Conservation (phyloP, 768 basidiomycete genomes). For the Amanita rubescens region DNA sequence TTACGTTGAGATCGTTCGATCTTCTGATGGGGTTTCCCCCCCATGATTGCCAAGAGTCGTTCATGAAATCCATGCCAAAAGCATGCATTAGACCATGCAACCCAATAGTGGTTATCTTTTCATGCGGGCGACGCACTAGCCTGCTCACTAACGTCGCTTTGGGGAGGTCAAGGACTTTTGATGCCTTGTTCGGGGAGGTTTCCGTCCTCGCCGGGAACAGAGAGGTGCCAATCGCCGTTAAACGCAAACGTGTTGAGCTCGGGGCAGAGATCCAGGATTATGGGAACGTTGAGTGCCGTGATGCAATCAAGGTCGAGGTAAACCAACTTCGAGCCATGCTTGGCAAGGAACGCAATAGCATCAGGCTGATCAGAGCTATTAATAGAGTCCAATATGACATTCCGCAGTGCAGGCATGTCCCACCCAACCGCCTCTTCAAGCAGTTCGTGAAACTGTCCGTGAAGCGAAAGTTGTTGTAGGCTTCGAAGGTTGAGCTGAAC, state of each 20-base stretch:
- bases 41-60: conserved; percentile 29
- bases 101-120: conserved; percentile 52
- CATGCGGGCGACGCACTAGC: conserved; percentile 47
- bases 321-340: conserved; percentile 49
- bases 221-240: conserved; percentile 67
- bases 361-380: conserved; percentile 49
- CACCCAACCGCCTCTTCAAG: conserved; percentile 64
- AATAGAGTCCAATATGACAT: conserved; percentile 49
- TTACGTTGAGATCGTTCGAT: conserved; percentile 62
- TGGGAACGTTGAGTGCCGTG: conserved; percentile 46
- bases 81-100: conserved; percentile 63
- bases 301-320: conserved; percentile 63
- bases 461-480: conserved; percentile 57
- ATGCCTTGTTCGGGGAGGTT: conserved; percentile 10
- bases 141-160: conserved; percentile 26
- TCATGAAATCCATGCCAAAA: conserved; percentile 42
- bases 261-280: conserved; percentile 59
- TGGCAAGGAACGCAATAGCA: conserved; percentile 46
- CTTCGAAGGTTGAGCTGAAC: conserved; percentile 44
- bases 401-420: conserved; percentile 53
- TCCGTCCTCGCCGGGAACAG: conserved; percentile 5
- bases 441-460: conserved; percentile 55
- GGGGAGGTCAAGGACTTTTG: conserved; percentile 15
- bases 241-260: conserved; percentile 56
- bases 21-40: conserved; percentile 31